phyloP scores from a whole-genome alignment of 352 stramenopile genomes.

The Lagenidium sp. region DNA sequence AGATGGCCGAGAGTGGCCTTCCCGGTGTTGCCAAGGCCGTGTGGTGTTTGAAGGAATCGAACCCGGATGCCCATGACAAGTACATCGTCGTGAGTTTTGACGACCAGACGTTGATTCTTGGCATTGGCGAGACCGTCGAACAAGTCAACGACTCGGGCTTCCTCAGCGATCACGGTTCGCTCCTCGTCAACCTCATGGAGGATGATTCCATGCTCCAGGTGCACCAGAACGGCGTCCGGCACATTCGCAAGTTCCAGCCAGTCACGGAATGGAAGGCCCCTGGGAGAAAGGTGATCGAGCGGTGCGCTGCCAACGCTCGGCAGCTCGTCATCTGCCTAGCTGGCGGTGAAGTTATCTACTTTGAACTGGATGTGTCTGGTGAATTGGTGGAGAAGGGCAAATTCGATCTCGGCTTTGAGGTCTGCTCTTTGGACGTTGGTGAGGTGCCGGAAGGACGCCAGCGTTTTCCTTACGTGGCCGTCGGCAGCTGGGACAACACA shows the following conservation, averaged over 20 bases:
- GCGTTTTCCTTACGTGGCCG: conserved; percentile 94
- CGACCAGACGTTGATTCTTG: conserved; percentile 97
- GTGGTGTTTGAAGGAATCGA: conserved; percentile 92
- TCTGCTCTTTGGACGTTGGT: conserved; percentile 96
- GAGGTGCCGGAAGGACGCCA: conserved; percentile 91
- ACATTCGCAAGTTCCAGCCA: conserved; percentile 90
- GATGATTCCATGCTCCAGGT: conserved; percentile 96
- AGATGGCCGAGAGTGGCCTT: conserved; percentile 95
- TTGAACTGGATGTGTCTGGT: conserved; percentile 93
- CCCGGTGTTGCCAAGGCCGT: conserved; percentile 93
- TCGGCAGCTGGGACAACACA: conserved; percentile 90
- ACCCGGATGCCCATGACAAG: conserved; percentile 60
- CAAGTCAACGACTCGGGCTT: conserved; percentile 96
- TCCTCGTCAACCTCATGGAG: conserved; percentile 92
- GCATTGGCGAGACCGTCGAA: conserved; percentile 96
- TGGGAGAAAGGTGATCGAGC: conserved; percentile 96
- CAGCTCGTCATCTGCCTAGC: conserved; percentile 97
- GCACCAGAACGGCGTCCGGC: conserved; percentile 92
- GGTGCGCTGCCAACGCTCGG: conserved; percentile 92
- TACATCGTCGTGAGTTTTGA: conserved; percentile 99
- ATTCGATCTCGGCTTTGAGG: conserved; percentile 93
- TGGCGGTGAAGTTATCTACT: conserved; percentile 97
- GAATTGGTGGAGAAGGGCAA: conserved; percentile 92
- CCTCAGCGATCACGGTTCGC: conserved; percentile 90
- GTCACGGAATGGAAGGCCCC: conserved; percentile 97